Evolutionary conservation across 495 filamentous ascomycete species (phyloP).

Genomic region (Xylaria acuta): DNA sequence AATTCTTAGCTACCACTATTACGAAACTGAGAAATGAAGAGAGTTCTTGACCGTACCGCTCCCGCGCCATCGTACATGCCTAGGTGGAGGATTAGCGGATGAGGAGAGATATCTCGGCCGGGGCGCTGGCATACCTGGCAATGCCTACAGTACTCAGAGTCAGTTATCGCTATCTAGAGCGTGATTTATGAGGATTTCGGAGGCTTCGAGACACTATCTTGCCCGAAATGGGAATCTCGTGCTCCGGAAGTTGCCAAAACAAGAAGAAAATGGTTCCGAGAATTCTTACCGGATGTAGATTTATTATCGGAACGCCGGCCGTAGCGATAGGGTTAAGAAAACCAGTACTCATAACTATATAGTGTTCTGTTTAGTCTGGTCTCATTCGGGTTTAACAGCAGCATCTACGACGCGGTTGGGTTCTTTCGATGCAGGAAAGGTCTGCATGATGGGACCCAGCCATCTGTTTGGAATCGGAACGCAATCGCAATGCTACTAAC

Average conservation of each 20-base stretch:
- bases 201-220: neutral
- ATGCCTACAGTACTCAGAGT: conserved; percentile 43
- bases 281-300: conserved; percentile 72
- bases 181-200: too few relatives aligned
- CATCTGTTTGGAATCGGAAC: neutral
- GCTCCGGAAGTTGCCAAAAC: neutral
- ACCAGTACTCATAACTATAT: conserved; percentile 41
- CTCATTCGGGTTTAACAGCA: neutral
- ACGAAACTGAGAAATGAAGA: conserved; percentile 38
- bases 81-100: conserved; percentile 29
- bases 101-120: neutral
- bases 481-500: conserved; percentile 2
- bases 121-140: conserved; percentile 39
- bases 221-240: neutral
- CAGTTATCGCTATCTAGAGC: too few relatives aligned
- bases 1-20: neutral
- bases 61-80: conserved; percentile 76
- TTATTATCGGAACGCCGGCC: conserved; percentile 73
- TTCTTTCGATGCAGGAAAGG: neutral
- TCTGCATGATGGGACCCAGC: neutral
- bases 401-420: neutral
- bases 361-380: neutral
- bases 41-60: conserved; percentile 16
- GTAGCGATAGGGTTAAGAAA: conserved; percentile 68
- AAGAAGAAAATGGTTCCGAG: neutral